These are phyloP conservation scores for Skeletonema costatum DNA, from an alignment of 108 stramenopile genomes.

Conservation along the genomic window DNA sequence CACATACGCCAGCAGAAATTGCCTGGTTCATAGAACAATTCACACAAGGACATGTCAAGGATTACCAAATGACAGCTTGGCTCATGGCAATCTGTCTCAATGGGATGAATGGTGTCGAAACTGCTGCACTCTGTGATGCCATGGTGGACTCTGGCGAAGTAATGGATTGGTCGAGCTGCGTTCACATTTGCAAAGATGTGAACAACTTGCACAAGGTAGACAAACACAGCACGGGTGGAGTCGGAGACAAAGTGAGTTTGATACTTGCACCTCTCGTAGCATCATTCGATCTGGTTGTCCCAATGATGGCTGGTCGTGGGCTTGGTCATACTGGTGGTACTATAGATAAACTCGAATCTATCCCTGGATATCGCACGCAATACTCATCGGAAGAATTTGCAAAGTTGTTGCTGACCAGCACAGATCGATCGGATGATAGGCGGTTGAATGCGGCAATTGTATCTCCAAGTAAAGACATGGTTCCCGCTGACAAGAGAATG, in stretches of 20 bases:
- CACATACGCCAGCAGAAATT: constrained; percentile 63
- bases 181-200: background rate
- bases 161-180: constrained; percentile 53
- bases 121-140: constrained; percentile 65
- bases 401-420: constrained; percentile 33
- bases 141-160: constrained; percentile 74
- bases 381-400: constrained; percentile 56
- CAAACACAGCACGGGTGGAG: constrained; percentile 86
- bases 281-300: constrained; percentile 61
- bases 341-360: constrained; percentile 84
- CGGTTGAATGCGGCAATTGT: constrained; percentile 52
- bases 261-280: constrained; percentile 82
- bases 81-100: constrained; percentile 86
- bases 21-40: constrained; percentile 54
- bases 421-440: background rate
- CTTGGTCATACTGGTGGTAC: constrained; percentile 90
- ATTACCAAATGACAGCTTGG: constrained; percentile 91
- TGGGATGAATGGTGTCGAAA: constrained; percentile 72
- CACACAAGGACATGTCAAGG: constrained; percentile 56
- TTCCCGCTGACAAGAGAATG: constrained; percentile 78
- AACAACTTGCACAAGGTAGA: constrained; percentile 49
- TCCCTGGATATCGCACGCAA: constrained; percentile 67
- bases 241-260: constrained; percentile 83
- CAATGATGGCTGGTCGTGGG: constrained; percentile 88
- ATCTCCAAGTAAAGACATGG: constrained; percentile 58